Conservation (phyloP, 495 filamentous ascomycete genomes). For the Daldinia loculata region DNA sequence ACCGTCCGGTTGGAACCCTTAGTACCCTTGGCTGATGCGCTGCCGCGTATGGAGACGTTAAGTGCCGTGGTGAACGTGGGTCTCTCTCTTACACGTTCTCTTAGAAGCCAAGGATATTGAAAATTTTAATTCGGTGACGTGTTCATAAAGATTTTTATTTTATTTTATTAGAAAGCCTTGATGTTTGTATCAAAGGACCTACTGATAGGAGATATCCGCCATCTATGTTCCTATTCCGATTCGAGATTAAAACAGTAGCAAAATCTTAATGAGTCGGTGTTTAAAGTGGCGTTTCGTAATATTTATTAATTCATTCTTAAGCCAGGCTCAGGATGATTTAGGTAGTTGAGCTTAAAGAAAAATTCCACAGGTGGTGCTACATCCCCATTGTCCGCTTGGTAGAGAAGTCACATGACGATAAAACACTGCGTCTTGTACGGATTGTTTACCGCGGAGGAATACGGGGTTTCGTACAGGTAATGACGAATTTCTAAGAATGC, state of each 20-base stretch:
- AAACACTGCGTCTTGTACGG: constrained; percentile 25
- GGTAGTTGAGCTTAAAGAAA: constrained; percentile 6
- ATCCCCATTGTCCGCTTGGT: constrained; percentile 19
- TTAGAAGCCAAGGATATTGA: not conserved
- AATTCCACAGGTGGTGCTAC: not conserved
- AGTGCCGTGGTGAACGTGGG: not conserved
- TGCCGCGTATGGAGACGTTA: not conserved
- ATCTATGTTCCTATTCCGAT: not conserved
- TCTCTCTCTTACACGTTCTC: not conserved
- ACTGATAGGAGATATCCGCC: not conserved
- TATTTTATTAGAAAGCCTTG: too few species aligned
- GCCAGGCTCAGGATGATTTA: not conserved
- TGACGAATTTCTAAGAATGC: constrained; percentile 9
- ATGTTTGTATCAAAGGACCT: not conserved
- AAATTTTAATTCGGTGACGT: not conserved
- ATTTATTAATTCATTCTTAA: not conserved
- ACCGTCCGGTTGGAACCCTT: not conserved
- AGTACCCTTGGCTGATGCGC: not conserved
- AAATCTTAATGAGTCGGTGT: not conserved
- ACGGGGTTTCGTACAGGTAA: not conserved
- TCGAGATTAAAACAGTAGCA: not conserved
- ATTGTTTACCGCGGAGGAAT: constrained; percentile 15
- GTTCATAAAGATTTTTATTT: not conserved
- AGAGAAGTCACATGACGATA: constrained; percentile 34
- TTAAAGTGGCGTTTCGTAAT: not conserved